Base-by-base conservation (phyloP, 192 early-diverging fungal genomes). In the Obelidium mucronatum region DNA sequence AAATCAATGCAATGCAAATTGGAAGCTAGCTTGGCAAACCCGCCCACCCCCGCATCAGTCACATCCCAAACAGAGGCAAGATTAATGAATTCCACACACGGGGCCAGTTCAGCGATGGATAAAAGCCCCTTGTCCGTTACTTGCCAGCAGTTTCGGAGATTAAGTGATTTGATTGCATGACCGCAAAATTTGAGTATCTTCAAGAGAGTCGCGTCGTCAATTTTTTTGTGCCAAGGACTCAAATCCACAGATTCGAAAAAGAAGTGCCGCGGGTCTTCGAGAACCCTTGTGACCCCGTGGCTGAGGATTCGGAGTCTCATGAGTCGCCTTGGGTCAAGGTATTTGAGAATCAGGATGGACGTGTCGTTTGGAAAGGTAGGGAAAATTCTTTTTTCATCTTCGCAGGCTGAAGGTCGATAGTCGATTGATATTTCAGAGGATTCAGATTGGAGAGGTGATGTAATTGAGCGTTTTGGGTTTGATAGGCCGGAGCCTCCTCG, bases 41-140 rank as follows among this genome's bases (percentile, higher is more conserved):
- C 51, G 0, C 79, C 71, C 17, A 94, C 74, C 1, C 91, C 88
- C 5, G 76, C 77, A 72, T 94, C 93, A 0, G 91, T 92, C 2
- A 93, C 55, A 36, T 93, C 87, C 93, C 93, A 94, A 36, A 91
- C 88, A 24, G 84, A 86, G 72, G 86, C 84, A 11, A 94, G 64
- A 76, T 88, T 84, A n/a, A 93, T 59, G 4, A 44, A 51, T 48
- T 83, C 74, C 2, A 93, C 40, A 5, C 74, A 73, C 8, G 62
- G n/a, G 24, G 80, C 75, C 30, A 81, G 70, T 4, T 83, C 70
- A 1, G 85, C 81, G 6, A 93, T 74, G 3, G 67, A 35, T 6
- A 69, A 58, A 1, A 93, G 62, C 0, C 89, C 90, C 19, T 84
- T 80, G 80, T 92, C 89, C 2, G 88, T 91, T 0, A 94, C 78